Base-by-base conservation (phyloP, 164 flowering plant genomes). In the Litsea cubeba region DNA sequence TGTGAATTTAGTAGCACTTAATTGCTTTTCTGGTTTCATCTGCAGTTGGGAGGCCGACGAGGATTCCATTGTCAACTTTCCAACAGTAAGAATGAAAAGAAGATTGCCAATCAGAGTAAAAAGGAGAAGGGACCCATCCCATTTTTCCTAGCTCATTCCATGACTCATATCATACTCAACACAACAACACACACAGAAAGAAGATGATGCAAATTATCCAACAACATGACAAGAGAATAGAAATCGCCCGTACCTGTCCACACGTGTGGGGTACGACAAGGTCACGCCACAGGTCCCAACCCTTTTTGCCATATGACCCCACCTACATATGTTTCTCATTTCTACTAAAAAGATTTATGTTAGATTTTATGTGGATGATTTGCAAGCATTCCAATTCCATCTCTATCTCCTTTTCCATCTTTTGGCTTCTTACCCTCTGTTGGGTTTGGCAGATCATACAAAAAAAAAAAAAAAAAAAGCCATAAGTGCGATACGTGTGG, bases 21-120 rank as follows among this genome's bases (percentile, higher is more conserved):
- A 30, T 30, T 54, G 60, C 60, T 54, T 54, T 54, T 20, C 60
- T 54, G 17, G 5, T 63, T 24, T 8, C 28, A n/a, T 22, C 24
- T 80, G 81, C 58, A 83, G 85, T 75, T 95, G 99, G 99, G 86
- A 79, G 76, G 97, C 95, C 14, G 93, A 93, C 77, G 91, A 89
- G 49, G 97, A 95, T 72, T 80, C 87, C 40, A 77, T 92, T 69
- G 81, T 92, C 76, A 86, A 91, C 86, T 95, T 92, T 73, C 98
- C 97, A 23, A 95, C 97, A 0, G 97, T 91, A 69, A 90, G 88
- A 80, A 82, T 91, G 95, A 91, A 87, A 84, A 87, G 82, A 50
- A 84, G 88, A 79, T 81, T 95, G 97, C 97, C 97, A 5, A 78
- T 95, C 50, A 81, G 88, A 87, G 88, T 95, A 75, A 85, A 68